Conservation (phyloP, 306 rosid species). For the Prunus mongolica region DNA sequence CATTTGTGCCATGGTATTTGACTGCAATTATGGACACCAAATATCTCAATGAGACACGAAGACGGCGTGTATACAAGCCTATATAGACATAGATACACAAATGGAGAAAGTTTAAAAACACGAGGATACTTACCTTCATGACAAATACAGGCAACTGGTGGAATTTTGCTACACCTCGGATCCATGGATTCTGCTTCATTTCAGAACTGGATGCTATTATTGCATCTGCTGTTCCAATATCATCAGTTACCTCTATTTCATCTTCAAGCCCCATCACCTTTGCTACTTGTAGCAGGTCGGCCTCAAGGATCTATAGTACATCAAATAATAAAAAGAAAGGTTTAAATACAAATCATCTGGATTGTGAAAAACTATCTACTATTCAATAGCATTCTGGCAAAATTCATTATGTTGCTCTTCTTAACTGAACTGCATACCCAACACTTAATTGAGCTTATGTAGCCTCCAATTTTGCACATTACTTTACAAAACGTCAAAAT, state of each 20-base stretch:
- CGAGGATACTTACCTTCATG: conserved; percentile 57
- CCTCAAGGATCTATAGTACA: conserved; percentile 66
- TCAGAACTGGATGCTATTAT: conserved; percentile 75
- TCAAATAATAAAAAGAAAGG: conserved; percentile 10
- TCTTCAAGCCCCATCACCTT: conserved; percentile 87
- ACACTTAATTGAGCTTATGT: conserved; percentile 4
- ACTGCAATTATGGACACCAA: conserved; percentile 48
- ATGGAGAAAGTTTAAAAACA: neutral
- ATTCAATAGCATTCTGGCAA: conserved; percentile 11
- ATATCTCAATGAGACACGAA: conserved; percentile 7
- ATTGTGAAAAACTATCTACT: conserved; percentile 8
- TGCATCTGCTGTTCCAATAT: conserved; percentile 82
- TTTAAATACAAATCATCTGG: neutral
- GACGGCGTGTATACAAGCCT: neutral
- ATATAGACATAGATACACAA: neutral
- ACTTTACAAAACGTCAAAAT: neutral
- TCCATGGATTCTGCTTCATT: conserved; percentile 82
- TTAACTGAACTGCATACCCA: neutral
- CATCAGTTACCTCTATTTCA: conserved; percentile 70
- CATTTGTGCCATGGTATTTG: conserved; percentile 94
- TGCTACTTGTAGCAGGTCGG: conserved; percentile 89
- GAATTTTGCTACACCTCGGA: conserved; percentile 82
- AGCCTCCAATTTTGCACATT: neutral
- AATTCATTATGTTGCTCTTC: neutral
- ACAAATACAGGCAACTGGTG: conserved; percentile 88